Conservation (phyloP, 2,329 filamentous ascomycete species). For the Sclerotinia subarctica region DNA sequence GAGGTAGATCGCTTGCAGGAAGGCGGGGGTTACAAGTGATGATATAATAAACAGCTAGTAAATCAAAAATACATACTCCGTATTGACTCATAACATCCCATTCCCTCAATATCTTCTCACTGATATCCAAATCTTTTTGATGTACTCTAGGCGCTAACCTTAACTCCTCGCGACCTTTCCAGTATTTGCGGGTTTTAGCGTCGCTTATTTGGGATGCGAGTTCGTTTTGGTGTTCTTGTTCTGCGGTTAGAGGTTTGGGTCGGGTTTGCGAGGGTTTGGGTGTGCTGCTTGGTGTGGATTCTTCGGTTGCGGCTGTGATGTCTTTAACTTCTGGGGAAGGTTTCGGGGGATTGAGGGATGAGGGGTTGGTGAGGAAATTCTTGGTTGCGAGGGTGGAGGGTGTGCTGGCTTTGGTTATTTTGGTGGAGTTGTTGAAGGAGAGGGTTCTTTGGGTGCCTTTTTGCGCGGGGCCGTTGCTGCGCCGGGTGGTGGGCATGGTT, state of each 20-base stretch:
- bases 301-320: constrained; percentile 22
- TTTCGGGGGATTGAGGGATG: not conserved
- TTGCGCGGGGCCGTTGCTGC: constrained; percentile 41
- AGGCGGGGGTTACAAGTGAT: not conserved
- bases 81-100: constrained; percentile 92
- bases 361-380: not conserved
- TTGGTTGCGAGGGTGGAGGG: constrained; percentile 28
- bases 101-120: constrained; percentile 85
- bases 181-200: constrained; percentile 72
- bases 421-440: constrained; percentile 55
- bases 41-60: not conserved
- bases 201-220: constrained; percentile 62
- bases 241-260: constrained; percentile 27
- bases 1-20: not conserved
- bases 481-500: constrained; percentile 37
- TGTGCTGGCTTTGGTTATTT: constrained; percentile 54
- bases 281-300: not conserved
- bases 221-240: constrained; percentile 51
- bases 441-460: constrained; percentile 54
- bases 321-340: not conserved
- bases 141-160: constrained; percentile 71
- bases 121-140: constrained; percentile 65
- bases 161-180: constrained; percentile 67
- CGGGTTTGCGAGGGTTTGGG: not conserved
- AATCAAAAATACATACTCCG: constrained; percentile 66